phyloP scores from a whole-genome alignment of 345 rosid genomes.

The Aquilaria yunnanensis region DNA sequence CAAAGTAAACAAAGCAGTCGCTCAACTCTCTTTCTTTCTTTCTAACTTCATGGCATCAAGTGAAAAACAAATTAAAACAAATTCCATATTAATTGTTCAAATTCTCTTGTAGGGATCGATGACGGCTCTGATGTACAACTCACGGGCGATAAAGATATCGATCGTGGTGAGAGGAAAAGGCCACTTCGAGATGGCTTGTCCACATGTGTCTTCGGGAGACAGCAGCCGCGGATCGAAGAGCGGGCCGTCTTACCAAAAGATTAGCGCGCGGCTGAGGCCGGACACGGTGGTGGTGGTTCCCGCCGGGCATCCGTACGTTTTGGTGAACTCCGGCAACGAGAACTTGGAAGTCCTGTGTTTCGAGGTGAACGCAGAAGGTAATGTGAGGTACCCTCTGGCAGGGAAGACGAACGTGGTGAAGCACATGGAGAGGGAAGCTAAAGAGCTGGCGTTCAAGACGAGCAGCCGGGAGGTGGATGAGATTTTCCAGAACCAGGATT shows the following conservation, averaged over 20 bases:
- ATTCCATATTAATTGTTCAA: neutral
- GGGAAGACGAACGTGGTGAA: conserved; percentile 27
- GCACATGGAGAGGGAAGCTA: conserved; percentile 32
- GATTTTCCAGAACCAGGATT: conserved; percentile 32
- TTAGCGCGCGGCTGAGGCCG: conserved; percentile 18
- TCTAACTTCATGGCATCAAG: neutral
- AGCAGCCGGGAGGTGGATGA: conserved; percentile 26
- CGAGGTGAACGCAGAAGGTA: conserved; percentile 35
- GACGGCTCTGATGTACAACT: conserved; percentile 35
- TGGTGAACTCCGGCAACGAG: conserved; percentile 19
- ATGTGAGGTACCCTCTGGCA: conserved; percentile 31
- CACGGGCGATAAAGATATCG: conserved; percentile 27
- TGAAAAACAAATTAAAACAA: neutral
- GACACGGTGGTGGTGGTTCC: conserved; percentile 27
- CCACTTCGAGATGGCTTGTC: conserved; percentile 40
- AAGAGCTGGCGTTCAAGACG: conserved; percentile 33
- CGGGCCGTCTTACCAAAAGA: conserved; percentile 16
- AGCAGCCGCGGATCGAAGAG: neutral
- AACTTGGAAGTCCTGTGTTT: conserved; percentile 30
- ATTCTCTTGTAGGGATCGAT: conserved; percentile 24
- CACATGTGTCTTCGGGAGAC: conserved; percentile 17
- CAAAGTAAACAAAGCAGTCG: conserved; percentile 15
- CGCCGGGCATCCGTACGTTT: conserved; percentile 39
- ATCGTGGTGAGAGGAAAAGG: conserved; percentile 31
- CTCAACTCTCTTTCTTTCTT: neutral